Base-by-base conservation (phyloP, 805 yeast genomes). In the Danielia oregonensis region DNA sequence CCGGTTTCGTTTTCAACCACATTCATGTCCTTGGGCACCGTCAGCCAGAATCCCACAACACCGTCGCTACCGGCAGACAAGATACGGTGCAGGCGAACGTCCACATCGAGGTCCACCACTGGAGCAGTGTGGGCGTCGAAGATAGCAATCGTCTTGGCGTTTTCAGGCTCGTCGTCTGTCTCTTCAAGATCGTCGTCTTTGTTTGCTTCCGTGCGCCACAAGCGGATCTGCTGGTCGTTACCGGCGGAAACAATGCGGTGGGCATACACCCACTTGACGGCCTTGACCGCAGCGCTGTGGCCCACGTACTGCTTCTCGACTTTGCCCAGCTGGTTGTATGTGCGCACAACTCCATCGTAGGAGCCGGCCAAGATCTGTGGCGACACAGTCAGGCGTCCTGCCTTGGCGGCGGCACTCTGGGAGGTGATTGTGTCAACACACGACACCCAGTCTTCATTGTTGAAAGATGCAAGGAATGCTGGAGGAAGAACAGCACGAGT, bases 391-490 rank as follows among this genome's bases (percentile, higher is more conserved):
- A 51, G 53, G 17, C 39, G 33, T 24, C 28, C 39, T 6, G 48
- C 30, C 3, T 43, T 35, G 12, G 54, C 62, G 16, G 57, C 48
- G 11, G 36, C 29, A 10, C 59, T 47, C 9, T 18, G 18, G 53
- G 61, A 40, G 65, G 78, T 48, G 59, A 67, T 40, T 48, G 81
- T 58, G 52, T 77, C 78, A 17, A 83, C 71, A 1, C 94, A 74
- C 15, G 96, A 86, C 16, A 93, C 78, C 98, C 98, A 93, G 61
- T 93, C 98, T 43, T 91, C 96, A 54, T 91, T 88, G 53, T 79
- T 77, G 61, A 82, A 93, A 29, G 95, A 81, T 3, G 94, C 87
- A 44, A 88, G 67, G 53, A 78, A 89, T 17, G 91, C 79, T n/a
- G 98, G 98, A 13, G 98, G 98, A 33, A 91, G 72, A 24, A 88